A percentile compares a stretch with the other conserved stretches of the same genome.
Conservation (phyloP, 1,284 basidiomycete genomes). For the Mixia osmundae region DNA sequence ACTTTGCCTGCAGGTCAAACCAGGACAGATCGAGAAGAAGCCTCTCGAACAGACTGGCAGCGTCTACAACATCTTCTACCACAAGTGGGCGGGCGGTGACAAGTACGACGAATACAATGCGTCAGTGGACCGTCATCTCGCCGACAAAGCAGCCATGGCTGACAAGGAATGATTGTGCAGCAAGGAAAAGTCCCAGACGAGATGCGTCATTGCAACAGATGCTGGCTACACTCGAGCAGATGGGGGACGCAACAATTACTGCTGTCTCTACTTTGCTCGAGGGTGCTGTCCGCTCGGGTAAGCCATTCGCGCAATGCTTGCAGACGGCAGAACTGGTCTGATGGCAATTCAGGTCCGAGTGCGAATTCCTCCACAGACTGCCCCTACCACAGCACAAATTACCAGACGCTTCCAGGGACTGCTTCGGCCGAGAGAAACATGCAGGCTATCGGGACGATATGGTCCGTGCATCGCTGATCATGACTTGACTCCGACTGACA, state of each 20-base stretch:
- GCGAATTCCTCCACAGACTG: slow-evolving; percentile 74
- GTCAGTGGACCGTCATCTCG: slow-evolving; percentile 27
- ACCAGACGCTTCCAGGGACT: slow-evolving; percentile 81
- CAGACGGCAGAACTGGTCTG: too few species aligned
- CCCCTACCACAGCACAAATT: slow-evolving; percentile 43
- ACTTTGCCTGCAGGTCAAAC: slow-evolving; percentile 28
- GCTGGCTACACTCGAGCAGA: slow-evolving; percentile 81
- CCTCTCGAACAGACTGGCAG: slow-evolving; percentile 61
- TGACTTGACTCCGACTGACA: neutral
- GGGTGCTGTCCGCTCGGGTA: slow-evolving; percentile 51
- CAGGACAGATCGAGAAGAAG: slow-evolving; percentile 67
- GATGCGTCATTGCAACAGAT: slow-evolving; percentile 71
- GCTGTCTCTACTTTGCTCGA: slow-evolving; percentile 82
- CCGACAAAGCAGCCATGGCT: slow-evolving; percentile 8
- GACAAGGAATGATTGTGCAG: slow-evolving; percentile 25
- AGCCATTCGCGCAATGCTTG: neutral
- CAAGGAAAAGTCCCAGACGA: slow-evolving; percentile 73
- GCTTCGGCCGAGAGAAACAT: slow-evolving; percentile 93
- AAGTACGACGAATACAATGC: slow-evolving; percentile 80
- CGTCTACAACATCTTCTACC: slow-evolving; percentile 83
- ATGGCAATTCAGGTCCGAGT: slow-evolving; percentile 32
- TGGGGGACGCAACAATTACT: slow-evolving; percentile 70
- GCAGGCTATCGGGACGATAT: slow-evolving; percentile 95
- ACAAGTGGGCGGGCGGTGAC: slow-evolving; percentile 89
- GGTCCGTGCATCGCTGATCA: slow-evolving; percentile 19